Evolutionary conservation across 805 yeast genomes (phyloP).

Genomic region (Hanseniaspora nectarophila): DNA sequence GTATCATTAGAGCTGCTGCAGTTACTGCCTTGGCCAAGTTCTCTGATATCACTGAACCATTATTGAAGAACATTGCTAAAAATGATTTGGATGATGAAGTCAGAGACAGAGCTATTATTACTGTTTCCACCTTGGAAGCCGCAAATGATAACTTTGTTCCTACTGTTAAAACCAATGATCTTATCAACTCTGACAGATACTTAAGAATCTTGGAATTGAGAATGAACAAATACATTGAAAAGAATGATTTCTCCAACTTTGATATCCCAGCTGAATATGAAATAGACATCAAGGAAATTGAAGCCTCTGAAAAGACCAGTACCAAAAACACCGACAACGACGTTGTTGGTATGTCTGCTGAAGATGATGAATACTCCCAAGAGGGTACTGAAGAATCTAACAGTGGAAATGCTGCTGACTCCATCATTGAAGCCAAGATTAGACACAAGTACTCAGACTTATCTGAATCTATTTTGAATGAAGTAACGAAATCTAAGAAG

Average conservation of each 20-base stretch:
- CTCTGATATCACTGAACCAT: slow-evolving; percentile 49
- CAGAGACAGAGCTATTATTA: slow-evolving; percentile 89
- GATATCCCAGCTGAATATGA: slow-evolving; percentile 10
- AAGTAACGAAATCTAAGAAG: slow-evolving; percentile 50
- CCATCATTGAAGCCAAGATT: slow-evolving; percentile 36
- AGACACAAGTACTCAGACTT: slow-evolving; percentile 34
- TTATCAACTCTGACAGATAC: slow-evolving; percentile 28
- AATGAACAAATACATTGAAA: slow-evolving; percentile 54
- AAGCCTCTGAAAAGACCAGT: neutral
- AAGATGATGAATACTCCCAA: slow-evolving; percentile 50
- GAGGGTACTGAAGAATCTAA: slow-evolving; percentile 42
- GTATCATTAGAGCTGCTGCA: slow-evolving; percentile 91
- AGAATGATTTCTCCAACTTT: slow-evolving; percentile 22
- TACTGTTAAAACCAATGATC: slow-evolving; percentile 39
- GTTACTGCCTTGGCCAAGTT: slow-evolving; percentile 85
- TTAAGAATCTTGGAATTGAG: slow-evolving; percentile 67
- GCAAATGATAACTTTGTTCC: slow-evolving; percentile 32
- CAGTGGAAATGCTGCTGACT: slow-evolving; percentile 32
- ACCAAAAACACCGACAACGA: neutral
- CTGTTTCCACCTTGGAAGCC: slow-evolving; percentile 38
- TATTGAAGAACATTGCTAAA: slow-evolving; percentile 62
- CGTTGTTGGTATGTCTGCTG: slow-evolving; percentile 54
- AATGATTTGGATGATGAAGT: slow-evolving; percentile 92
- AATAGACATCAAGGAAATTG: neutral
- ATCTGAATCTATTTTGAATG: slow-evolving; percentile 51